Base-by-base conservation (phyloP, 768 basidiomycete species). In the Mycena venus region DNA sequence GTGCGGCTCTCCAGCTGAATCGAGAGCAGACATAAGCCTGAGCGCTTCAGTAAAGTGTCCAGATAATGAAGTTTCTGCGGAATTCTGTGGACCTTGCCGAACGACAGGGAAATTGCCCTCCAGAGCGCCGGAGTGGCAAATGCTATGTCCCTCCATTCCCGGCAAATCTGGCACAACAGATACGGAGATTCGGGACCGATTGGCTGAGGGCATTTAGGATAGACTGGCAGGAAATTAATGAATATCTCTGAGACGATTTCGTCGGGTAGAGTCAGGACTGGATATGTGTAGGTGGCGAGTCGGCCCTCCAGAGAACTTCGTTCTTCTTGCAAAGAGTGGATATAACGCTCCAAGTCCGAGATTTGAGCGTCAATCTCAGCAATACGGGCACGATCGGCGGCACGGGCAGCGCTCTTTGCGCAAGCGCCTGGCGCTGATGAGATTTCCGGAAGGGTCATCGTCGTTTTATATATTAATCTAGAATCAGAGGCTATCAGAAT, bases 211-310 rank as follows among this genome's bases (percentile, higher is more conserved):
- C n/a, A 19, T 10, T 47, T 17, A 15, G 61, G 61, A 29, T 40
- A 47, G 23, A 21, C 10, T 14, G 42, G 61, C 3, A 63, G 42
- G 23, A 29, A 42, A n/a, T 44, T 40, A 36, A 63, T 0, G 19
- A 63, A 47, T 27, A 63, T 63, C 11, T 27, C 25, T 11, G 61
- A 63, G 4, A 62, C 40, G 60, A 62, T 62, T 40, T 40, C 36
- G 36, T 2, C n/a, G 60, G 60, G 60, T 10, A 60, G 4, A 5
- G 31, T 32, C 7, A 60, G 58, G n/a, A 60, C 32, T 10, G 58
- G 58, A n/a, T 63, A 63, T 27, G 42, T 63, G 60, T 62, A 62
- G 10, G 34, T 32, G 60, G 34, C 60, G 19, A 63, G 42, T 47
- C 61, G 23, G 8, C 29, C 29, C n/a, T 47, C n/a, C 10, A 42